Conservation (phyloP, 257 asterid species). For the Eustoma russellianum region DNA sequence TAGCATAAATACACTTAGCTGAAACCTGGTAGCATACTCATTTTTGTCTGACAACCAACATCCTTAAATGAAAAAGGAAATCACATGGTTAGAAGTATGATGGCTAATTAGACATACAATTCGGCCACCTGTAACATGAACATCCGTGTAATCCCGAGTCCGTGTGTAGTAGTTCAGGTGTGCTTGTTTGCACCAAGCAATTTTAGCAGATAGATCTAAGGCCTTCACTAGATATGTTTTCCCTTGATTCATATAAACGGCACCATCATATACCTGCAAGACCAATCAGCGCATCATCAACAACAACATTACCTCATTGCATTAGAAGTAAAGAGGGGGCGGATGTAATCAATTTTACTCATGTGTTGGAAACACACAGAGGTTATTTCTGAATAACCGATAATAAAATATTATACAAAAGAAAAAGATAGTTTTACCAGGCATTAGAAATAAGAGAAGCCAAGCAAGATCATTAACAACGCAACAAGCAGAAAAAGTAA, state of each 20-base stretch:
- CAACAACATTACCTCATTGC: too few species aligned
- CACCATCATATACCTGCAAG: conserved; percentile 91
- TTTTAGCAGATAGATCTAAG: conserved; percentile 66
- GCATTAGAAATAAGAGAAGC: not conserved
- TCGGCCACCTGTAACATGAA: conserved; percentile 64
- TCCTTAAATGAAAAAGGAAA: not conserved
- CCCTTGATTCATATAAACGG: conserved; percentile 94
- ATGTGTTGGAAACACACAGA: too few species aligned
- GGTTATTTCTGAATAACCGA: too few species aligned
- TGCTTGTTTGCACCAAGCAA: conserved; percentile 90
- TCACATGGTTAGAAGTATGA: too few species aligned
- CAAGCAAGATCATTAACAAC: not conserved
- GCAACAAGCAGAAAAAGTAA: too few species aligned
- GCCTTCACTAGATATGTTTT: conserved; percentile 71
- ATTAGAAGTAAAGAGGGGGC: too few species aligned
- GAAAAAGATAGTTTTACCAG: not conserved
- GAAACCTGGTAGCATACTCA: too few species aligned
- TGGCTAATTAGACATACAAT: conserved; percentile 35
- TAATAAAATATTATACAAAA: too few species aligned
- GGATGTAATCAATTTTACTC: too few species aligned
- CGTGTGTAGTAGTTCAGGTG: conserved; percentile 82
- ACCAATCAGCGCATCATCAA: conserved; percentile 9
- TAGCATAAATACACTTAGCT: conserved; percentile 4
- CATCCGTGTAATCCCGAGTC: conserved; percentile 81
- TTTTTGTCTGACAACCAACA: too few species aligned